Base-by-base conservation (phyloP, 2,329 filamentous ascomycete species). In the Pleoardoris graminearum region DNA sequence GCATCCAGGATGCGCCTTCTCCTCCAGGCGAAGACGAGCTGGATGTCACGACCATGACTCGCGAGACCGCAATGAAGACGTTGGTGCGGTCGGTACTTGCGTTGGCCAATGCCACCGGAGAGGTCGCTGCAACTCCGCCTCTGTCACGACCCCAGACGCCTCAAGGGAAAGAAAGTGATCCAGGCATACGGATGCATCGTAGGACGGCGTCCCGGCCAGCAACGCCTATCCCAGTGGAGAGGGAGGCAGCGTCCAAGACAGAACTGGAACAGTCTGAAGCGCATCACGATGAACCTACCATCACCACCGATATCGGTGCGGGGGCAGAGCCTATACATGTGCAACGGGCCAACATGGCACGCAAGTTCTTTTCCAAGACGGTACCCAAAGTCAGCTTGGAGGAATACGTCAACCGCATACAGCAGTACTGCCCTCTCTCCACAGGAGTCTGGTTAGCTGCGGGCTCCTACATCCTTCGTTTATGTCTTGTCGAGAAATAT, bases 361-460 rank as follows among this genome's bases (percentile, higher is more conserved):
- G 91, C 61, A 94, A 94, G 66, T 99, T 99, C 75, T 95, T 94
- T 77, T 93, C 89, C 59, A 96, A 94, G 71, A 84, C 86, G 45
- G 85, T 91, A 14, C 93, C 94, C 17, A 87, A 89, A 10, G 93
- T 97, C 60, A 82, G 85, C 30, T 81, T 97, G 41, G 84, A 88
- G 66, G 88, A 94, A 58, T 99, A 97, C 69, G 82, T 97, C 21
- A 80, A 86, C 65, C 89, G 93, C 14, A 84, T 97, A 53, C 92
- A 97, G 75, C 85, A 85, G 52, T 97, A 89, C 76, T 97, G 93
- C 67, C 92, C 94, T 3, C 91, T 96, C 84, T 95, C 90, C 57
- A 91, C 92, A 0, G 93, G 88, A 21, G 93, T 97, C 8, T 97
- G 96, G 75, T 85, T 99, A 22, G 91, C 93, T 1, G 88, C 92